These are phyloP conservation scores for Cutaneotrichosporon spelunceum DNA, from an alignment of 1,284 basidiomycete genomes.

Conservation along the genomic window DNA sequence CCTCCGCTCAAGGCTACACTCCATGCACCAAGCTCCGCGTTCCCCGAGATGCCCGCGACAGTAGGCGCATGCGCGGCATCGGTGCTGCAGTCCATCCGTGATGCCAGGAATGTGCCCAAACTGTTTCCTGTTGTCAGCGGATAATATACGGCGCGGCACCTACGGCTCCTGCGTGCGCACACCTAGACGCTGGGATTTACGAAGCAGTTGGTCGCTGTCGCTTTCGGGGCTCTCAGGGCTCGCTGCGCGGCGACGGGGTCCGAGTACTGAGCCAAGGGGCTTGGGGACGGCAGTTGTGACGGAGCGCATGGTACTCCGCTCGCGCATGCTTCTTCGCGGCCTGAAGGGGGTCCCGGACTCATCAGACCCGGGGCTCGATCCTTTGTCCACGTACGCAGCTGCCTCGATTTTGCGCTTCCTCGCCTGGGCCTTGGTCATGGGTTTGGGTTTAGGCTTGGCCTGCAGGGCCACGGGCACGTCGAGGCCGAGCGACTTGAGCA, in stretches of 20 bases:
- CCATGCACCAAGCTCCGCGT: conserved; percentile 42
- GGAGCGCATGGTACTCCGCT: background rate
- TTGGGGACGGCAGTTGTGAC: background rate
- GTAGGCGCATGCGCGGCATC: conserved; percentile 43
- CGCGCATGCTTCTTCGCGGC: background rate
- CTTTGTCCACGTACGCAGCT: background rate
- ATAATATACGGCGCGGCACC: conserved; percentile 2
- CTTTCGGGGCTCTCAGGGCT: background rate
- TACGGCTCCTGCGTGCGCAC: conserved; percentile 39
- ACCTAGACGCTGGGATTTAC: conserved; percentile 33
- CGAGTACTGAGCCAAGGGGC: background rate
- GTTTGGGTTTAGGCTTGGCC: conserved; percentile 12
- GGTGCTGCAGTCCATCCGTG: conserved; percentile 41
- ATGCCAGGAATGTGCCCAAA: conserved; percentile 44
- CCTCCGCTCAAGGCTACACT: conserved; percentile 52
- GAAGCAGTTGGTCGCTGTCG: conserved; percentile 22
- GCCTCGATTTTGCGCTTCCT: conserved; percentile 12
- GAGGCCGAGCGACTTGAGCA: conserved; percentile 38
- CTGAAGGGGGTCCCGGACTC: conserved; percentile 5
- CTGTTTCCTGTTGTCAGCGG: conserved; percentile 22
- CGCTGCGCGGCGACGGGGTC: background rate
- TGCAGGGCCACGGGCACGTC: conserved; percentile 10
- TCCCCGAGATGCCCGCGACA: conserved; percentile 44
- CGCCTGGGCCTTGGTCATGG: conserved; percentile 14
- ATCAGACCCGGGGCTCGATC: conserved; percentile 8